Percentiles rank a stretch among this genome's conserved stretches.
These are phyloP conservation scores for Elaeis oleifera DNA, from an alignment of 202 grass and related monocot genomes.

Conservation along the genomic window DNA sequence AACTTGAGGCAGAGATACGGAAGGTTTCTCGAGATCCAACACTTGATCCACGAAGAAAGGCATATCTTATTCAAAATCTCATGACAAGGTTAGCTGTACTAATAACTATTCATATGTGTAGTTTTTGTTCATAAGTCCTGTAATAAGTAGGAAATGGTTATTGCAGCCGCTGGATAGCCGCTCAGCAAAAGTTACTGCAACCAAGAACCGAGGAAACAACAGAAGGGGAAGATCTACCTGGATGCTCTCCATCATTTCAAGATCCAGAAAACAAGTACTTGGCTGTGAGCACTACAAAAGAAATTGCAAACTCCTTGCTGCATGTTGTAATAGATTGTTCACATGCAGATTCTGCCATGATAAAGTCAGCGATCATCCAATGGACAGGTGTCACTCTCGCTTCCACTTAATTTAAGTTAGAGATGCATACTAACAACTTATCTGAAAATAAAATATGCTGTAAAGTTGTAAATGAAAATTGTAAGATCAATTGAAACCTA, in stretches of 20 bases:
- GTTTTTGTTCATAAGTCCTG: not conserved
- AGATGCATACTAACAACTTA: no score
- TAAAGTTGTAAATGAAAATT: no score
- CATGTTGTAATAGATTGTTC: constrained; percentile 89
- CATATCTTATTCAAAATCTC: constrained; percentile 96
- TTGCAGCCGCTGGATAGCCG: constrained; percentile 90
- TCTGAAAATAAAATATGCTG: no score
- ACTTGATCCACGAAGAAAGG: constrained; percentile 83
- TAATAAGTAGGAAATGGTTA: constrained; percentile 2
- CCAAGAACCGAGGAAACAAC: constrained; percentile 25
- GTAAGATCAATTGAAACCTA: no score
- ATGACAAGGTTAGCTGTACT: constrained; percentile 81
- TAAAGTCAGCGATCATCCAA: constrained; percentile 90
- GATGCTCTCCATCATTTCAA: constrained; percentile 56
- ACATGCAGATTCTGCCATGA: constrained; percentile 96
- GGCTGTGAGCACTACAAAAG: constrained; percentile 97
- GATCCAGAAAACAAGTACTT: constrained; percentile 60
- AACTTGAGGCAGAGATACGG: constrained; percentile 78
- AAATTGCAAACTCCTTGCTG: constrained; percentile 86
- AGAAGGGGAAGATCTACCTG: constrained; percentile 31
- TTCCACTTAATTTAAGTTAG: no score
- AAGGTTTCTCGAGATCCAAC: constrained; percentile 85
- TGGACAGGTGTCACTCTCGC: constrained; percentile 63
- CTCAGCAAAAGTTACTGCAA: constrained; percentile 72
- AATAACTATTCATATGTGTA: not conserved